Conservation (phyloP, 139 green algal species). For the Chlorella sp. region DNA sequence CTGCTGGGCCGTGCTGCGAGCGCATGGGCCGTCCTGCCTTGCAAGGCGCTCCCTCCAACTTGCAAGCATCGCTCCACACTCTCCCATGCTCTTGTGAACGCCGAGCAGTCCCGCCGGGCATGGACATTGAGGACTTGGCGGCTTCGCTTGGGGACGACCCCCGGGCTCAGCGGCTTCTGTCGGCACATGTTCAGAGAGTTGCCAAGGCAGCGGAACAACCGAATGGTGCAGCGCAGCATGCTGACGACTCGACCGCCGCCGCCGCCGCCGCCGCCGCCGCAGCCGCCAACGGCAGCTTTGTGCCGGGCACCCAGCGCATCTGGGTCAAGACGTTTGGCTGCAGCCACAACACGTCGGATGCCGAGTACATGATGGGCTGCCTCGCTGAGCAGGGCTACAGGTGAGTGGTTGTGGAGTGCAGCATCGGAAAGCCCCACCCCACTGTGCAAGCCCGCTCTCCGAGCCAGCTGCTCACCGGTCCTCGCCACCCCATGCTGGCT, state of each 20-base stretch:
- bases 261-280: not conserved
- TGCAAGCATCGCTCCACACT: too few species aligned
- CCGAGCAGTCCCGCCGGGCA: too few species aligned
- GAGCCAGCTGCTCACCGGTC: not conserved
- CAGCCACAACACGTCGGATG: slow-evolving; percentile 84
- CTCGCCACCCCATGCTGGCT: not conserved
- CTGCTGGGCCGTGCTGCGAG: too few species aligned
- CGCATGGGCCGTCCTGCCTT: too few species aligned
- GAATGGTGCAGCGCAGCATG: not conserved
- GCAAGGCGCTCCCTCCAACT: too few species aligned
- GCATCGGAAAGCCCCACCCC: too few species aligned
- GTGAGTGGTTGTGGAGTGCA: slow-evolving; percentile 24
- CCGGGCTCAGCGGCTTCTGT: not conserved
- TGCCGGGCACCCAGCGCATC: slow-evolving; percentile 67
- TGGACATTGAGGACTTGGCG: slow-evolving; percentile 44
- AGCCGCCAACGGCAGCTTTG: slow-evolving; percentile 23
- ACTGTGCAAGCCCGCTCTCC: too few species aligned
- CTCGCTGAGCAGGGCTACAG: slow-evolving; percentile 81
- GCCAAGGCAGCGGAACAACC: not conserved
- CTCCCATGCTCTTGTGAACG: too few species aligned
- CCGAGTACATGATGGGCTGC: slow-evolving; percentile 81
- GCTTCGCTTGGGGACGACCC: not conserved
- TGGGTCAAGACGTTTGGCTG: slow-evolving; percentile 86
- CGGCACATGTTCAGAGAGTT: slow-evolving; percentile 13
- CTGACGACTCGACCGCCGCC: not conserved